phyloP scores from a whole-genome alignment of 2,329 filamentous ascomycete species.

The Trichoderma citrinoviride region DNA sequence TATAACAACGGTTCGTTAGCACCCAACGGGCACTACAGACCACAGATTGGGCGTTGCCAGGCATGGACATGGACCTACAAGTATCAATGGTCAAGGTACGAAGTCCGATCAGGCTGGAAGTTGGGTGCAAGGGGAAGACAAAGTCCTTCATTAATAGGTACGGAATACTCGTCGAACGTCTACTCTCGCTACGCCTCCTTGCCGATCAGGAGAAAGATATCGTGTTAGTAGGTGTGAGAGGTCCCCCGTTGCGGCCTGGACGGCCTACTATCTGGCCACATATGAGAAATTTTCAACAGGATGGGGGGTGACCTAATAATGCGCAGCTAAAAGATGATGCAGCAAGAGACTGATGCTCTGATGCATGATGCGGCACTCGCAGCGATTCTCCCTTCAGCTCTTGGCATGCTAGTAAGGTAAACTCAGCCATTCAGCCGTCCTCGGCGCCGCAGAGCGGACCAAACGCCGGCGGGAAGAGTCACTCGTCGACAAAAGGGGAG shows the following conservation, averaged over 20 bases:
- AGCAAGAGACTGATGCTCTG: conserved; percentile 6
- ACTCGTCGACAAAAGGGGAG: not conserved
- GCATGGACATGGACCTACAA: not conserved
- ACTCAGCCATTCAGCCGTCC: not conserved
- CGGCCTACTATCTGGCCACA: not conserved
- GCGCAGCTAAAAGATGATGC: conserved; percentile 3
- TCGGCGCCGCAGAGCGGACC: not conserved
- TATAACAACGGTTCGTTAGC: conserved; percentile 8
- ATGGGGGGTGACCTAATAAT: not conserved
- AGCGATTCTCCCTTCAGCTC: conserved; percentile 8
- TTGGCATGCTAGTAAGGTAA: not conserved
- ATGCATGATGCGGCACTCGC: conserved; percentile 13
- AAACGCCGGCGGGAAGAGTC: not conserved
- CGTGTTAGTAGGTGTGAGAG: no score
- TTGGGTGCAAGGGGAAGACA: no score
- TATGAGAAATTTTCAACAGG: not conserved
- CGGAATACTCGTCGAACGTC: no score
- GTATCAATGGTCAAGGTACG: not conserved
- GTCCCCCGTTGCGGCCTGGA: not conserved
- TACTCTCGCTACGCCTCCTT: no score
- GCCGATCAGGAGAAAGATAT: no score
- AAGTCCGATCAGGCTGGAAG: not conserved
- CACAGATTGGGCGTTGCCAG: not conserved
- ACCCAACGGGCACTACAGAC: not conserved
- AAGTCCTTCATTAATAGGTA: no score